Evolutionary conservation across 352 stramenopile genomes (phyloP), one percentile per base, ranked within the genome.

Genomic region (Pythium grandisporangium): DNA sequence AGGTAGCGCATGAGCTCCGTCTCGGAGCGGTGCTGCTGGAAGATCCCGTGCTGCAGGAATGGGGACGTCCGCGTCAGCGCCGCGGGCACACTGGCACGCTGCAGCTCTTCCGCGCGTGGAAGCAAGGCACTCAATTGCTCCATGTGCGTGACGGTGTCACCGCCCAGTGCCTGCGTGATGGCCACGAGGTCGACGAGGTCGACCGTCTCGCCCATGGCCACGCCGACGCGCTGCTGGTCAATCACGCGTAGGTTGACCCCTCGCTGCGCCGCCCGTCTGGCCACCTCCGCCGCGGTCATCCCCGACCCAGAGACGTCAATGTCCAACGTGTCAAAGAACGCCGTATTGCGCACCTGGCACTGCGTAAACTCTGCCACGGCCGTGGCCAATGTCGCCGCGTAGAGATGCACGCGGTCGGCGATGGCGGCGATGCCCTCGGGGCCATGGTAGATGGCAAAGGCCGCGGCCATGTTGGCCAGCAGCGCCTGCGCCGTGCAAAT

Each of bases 401-500:
- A 86, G 20, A 92, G 74, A 72, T 99, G 94, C 45, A 97, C 83
- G 43, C 95, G 76, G 19, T 81, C 73, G 27, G 92, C 88, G 60
- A 99, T 99, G 32, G 67, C 57, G 23, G 75, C 66, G 16, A 99
- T 63, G 23, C 97, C 97, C 20, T 99, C 84, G 5, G 96, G 96
- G 29, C 97, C 97, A 66, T 99, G 97, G 70, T 99, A 99, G 50
- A 99, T 89, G 2, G 91, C 96, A 68, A 99, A 99, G 2, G 88
- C 76, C 14, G 95, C 91, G 6, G 96, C 95, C 92, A 99, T 99
- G 71, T 99, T 99, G 25, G 97, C 97, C 29, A 99, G 68, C 37
- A 99, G 61, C 32, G 96, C 96, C 69, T 99, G 96, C 0, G 96
- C 96, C 24, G 96, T 99, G 61, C 96, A 99, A 69, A 99, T 99